Base-by-base conservation (phyloP, 331 rosid genomes). In the Stylosanthes scabra region DNA sequence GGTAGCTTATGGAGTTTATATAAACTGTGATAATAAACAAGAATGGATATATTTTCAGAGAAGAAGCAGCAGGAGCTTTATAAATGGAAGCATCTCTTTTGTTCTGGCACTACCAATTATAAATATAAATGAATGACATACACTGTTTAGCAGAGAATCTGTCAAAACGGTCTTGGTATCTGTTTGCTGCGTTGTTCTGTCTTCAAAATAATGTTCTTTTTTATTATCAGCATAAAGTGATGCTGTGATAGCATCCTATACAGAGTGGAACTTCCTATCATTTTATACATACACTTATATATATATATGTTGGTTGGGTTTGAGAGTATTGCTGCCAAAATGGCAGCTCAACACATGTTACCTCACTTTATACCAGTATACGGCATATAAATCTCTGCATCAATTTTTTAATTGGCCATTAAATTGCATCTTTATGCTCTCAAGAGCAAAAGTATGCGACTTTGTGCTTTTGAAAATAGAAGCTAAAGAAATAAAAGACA, bases 51-150 rank as follows among this genome's bases (percentile, higher is more conserved):
- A 47, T 60, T 59, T 67, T 52, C 67, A 39, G 37, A 31, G 41
- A 67, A 44, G 66, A 61, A 44, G 77, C 42, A 65, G 46, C 12
- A 66, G 49, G 39, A 34, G 45, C 81, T 84, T 79, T 85, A 74
- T 66, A 82, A 66, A 58, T 51, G 72, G 73, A 76, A 77, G 91
- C 90, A 86, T 90, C 75, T 69, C 63, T 69, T 84, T 82, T 72
- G 55, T 27, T 42, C 58, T 72, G 79, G 56, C 66, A 68, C 15
- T 61, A 67, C 50, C 63, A 61, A 15, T 55, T 75, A 52, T 52
- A 7, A 8, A 52, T 52, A 29, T 52, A 29, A 52, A 77, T 44
- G 16, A 60, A 49, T 77, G 54, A 9, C 40, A 60, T 34, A 9
- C 40, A 60, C 27, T 60, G n/a, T 83, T 59, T 68, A 34, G 47